Percentiles rank a stretch among this genome's conserved stretches.
phyloP scores from a whole-genome alignment of 2,329 filamentous ascomycete genomes.

The Pseudocercospora cruenta region DNA sequence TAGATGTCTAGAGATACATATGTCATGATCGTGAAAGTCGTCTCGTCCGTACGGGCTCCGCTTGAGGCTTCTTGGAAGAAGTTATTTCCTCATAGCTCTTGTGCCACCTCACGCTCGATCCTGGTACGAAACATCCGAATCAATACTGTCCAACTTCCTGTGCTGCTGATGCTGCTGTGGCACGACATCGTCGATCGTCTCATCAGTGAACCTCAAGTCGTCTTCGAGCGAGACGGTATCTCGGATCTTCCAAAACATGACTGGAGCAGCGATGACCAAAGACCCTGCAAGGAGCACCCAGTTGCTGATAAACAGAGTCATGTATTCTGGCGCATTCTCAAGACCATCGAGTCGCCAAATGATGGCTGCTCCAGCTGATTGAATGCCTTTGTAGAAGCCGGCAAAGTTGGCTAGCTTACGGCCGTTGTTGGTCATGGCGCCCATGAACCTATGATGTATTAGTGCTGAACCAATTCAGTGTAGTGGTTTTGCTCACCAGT shows the following conservation, averaged over 20 bases:
- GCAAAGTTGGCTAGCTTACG: slow-evolving; percentile 89
- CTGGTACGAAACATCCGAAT: slow-evolving; percentile 2
- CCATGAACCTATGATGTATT: slow-evolving; percentile 65
- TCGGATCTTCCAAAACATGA: slow-evolving; percentile 77
- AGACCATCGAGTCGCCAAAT: slow-evolving; percentile 70
- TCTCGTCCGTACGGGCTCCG: not conserved
- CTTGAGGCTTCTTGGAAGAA: not conserved
- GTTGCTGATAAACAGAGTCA: slow-evolving; percentile 71
- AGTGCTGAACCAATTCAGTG: not conserved
- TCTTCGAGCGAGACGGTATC: slow-evolving; percentile 76
- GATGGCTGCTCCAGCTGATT: slow-evolving; percentile 80
- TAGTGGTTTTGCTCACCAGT: slow-evolving; percentile 61
- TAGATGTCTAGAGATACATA: not conserved
- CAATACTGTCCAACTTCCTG: slow-evolving; percentile 1
- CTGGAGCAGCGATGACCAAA: slow-evolving; percentile 74
- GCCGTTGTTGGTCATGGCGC: slow-evolving; percentile 85
- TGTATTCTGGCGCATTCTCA: slow-evolving; percentile 59
- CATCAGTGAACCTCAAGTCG: slow-evolving; percentile 83
- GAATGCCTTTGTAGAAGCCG: slow-evolving; percentile 85
- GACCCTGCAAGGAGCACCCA: slow-evolving; percentile 76
- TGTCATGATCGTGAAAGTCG: not conserved
- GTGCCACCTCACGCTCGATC: not conserved
- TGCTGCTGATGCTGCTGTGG: slow-evolving; percentile 1
- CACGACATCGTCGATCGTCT: slow-evolving; percentile 72
- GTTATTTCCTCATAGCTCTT: not conserved